Base-by-base conservation (phyloP, 2,329 filamentous ascomycete species). In the Pseudonectria buxi region DNA sequence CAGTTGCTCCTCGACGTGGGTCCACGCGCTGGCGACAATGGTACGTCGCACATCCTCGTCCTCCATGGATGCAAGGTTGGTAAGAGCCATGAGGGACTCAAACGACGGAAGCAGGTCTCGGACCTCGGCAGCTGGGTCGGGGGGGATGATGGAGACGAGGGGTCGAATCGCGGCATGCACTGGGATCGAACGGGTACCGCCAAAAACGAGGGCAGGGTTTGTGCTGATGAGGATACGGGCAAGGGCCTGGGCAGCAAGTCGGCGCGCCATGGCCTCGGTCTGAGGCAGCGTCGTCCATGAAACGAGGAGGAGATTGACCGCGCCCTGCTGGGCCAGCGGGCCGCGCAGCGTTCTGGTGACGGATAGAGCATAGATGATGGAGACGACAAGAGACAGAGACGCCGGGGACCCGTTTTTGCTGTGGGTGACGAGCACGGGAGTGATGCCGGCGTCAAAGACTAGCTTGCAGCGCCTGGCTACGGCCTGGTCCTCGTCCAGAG, bases 251-350 rank as follows among this genome's bases (percentile, higher is more conserved):
- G 83, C 85, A 10, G 86, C 80, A 28, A 72, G 76, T 15, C 77
- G 72, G 43, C 68, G 72, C 2, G 64, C 54, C 24, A 55, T 53
- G 9, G 55, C 46, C 29, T 72, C 71, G 2, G 68, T 64, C 22
- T 75, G 68, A 2, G 75, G 68, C 4, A 86, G 69, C n/a, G 69
- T 67, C 10, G 72, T 69, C 72, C 79, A 80, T 36, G 81, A 74
- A 11, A 81, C 75, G 16, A 96, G 73, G 14, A 96, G 72, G 2
- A 95, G 74, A 50, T 84, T 92, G 13, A 95, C 76, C 2, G 86
- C 87, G n/a, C 92, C 92, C 68, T 96, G 89, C 55, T 96, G 92
- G 3, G 88, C 86, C 45, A 98, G 78, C 32, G 77, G 72, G 1
- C 87, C 85, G 10, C 92, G 79, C 37, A 87, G 71, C 36, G 78